These are phyloP conservation scores for Candida xyloterini DNA, from an alignment of 805 yeast genomes.

Conservation along the genomic window DNA sequence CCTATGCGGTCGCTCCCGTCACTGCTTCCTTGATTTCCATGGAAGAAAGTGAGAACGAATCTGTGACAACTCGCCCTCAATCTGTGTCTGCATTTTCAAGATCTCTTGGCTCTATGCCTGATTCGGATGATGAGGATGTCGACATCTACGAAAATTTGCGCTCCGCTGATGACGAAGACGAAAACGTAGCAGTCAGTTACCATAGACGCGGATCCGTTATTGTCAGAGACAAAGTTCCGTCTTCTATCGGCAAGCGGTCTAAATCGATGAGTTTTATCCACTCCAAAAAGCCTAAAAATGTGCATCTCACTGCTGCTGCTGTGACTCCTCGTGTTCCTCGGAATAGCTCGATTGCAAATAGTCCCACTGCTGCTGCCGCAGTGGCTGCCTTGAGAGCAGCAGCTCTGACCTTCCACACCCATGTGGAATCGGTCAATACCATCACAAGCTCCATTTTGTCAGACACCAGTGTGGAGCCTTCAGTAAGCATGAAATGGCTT, in stretches of 20 bases:
- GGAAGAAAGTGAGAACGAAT: conserved; percentile 6
- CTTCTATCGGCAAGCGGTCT: conserved; percentile 49
- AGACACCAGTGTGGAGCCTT: conserved; percentile 34
- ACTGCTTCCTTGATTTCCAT: conserved; percentile 48
- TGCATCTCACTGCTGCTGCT: conserved; percentile 68
- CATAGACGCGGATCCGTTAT: conserved; percentile 33
- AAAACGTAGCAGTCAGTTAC: conserved; percentile 29
- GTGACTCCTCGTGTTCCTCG: conserved; percentile 80
- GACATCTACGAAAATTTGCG: conserved; percentile 35
- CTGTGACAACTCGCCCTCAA: conserved; percentile 3
- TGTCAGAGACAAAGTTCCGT: conserved; percentile 39
- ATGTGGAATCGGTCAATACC: conserved; percentile 37
- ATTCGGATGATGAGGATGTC: conserved; percentile 42
- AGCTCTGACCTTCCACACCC: conserved; percentile 30
- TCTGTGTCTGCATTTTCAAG: conserved; percentile 4
- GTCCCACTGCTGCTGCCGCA: conserved; percentile 67
- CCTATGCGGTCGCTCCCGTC: conserved; percentile 75
- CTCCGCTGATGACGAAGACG: conserved; percentile 37
- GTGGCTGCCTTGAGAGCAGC: conserved; percentile 65
- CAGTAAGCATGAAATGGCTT: conserved; percentile 60
- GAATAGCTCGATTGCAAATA: conserved; percentile 47
- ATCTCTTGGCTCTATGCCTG: conserved; percentile 16
- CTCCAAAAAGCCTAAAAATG: conserved; percentile 44
- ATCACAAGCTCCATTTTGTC: conserved; percentile 34
- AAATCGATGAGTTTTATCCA: conserved; percentile 62